Conservation (phyloP, 139 green algal genomes). For the Diplosphaera chodatii region DNA sequence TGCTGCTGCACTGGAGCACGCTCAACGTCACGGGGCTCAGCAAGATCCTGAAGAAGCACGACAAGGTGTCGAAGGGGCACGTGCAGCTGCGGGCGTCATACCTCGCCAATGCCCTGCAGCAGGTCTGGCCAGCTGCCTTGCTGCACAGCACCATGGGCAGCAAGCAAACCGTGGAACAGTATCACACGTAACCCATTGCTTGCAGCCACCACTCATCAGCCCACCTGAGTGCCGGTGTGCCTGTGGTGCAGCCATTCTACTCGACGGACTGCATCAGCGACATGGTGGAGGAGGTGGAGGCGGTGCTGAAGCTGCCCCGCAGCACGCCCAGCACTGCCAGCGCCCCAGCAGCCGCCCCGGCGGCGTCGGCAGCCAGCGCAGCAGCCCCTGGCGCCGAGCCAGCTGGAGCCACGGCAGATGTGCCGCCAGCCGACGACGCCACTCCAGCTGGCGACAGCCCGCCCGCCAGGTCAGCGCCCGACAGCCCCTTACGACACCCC, state of each 20-base stretch:
- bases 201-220: no score
- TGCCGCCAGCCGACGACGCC: no score
- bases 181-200: no score
- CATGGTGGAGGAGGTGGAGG: constrained; percentile 53
- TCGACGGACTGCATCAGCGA: constrained; percentile 57
- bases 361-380: no score
- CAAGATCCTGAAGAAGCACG: constrained; percentile 90
- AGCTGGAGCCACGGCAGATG: neutral
- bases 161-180: no score
- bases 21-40: constrained; percentile 71
- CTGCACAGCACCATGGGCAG: no score
- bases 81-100: constrained; percentile 46
- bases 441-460: no score
- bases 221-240: no score
- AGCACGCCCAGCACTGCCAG: no score
- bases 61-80: neutral
- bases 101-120: constrained; percentile 59
- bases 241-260: constrained; percentile 52
- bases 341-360: no score
- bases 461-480: no score
- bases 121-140: constrained; percentile 22
- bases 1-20: constrained; percentile 73
- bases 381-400: neutral
- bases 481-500: neutral
- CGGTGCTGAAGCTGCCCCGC: constrained; percentile 28